phyloP scores from a whole-genome alignment of 164 flowering plant species.

The Piper longum region DNA sequence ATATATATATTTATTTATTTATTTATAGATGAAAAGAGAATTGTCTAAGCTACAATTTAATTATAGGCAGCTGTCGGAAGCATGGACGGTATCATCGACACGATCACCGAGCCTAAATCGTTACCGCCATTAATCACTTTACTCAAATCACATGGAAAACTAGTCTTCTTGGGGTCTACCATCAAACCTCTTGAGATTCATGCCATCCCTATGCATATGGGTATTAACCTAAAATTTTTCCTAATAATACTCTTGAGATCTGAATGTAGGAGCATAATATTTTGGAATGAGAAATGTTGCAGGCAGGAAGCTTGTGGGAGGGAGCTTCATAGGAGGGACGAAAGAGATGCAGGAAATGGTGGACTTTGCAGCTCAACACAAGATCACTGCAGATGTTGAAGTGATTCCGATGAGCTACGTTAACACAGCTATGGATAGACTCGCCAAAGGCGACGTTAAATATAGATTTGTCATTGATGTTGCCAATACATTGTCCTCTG shows the following conservation, averaged over 20 bases:
- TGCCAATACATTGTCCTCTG: slow-evolving; percentile 8
- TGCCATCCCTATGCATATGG: neutral
- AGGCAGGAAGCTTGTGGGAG: slow-evolving; percentile 40
- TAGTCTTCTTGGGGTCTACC: neutral
- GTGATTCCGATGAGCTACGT: slow-evolving; percentile 30
- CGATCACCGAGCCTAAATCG: neutral
- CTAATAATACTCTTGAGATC: no score
- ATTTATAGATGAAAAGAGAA: neutral
- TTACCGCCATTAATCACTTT: neutral
- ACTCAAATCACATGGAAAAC: slow-evolving; percentile 1
- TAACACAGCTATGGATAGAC: slow-evolving; percentile 39
- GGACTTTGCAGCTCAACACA: slow-evolving; percentile 43
- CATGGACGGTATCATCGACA: slow-evolving; percentile 6
- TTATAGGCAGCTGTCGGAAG: neutral
- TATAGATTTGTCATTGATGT: slow-evolving; percentile 43
- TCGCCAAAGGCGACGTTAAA: slow-evolving; percentile 29
- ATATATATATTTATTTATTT: no score
- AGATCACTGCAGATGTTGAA: slow-evolving; percentile 36
- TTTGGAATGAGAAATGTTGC: neutral
- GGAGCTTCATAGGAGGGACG: slow-evolving; percentile 39
- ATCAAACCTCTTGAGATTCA: neutral
- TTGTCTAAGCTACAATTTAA: neutral
- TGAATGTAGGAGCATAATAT: neutral
- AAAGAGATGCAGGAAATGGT: slow-evolving; percentile 60
- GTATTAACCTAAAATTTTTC: neutral